Conservation (phyloP, 805 yeast genomes). For the Saccharomycopsis schoenii region DNA sequence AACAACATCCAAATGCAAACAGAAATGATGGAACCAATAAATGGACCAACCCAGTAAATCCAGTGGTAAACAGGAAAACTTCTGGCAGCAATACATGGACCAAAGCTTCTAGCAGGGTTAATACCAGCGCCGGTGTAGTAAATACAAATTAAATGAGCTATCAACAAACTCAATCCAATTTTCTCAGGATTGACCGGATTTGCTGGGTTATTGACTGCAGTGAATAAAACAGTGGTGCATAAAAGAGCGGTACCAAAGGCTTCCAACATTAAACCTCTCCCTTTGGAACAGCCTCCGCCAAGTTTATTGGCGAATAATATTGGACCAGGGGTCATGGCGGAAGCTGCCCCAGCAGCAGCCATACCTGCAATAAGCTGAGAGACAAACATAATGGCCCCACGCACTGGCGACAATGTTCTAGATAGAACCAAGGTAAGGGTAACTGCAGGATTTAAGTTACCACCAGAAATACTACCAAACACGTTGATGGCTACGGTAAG, state of each 20-base stretch:
- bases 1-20: slow-evolving; percentile 57
- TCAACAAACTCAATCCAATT: slow-evolving; percentile 73
- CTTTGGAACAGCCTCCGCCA: slow-evolving; percentile 60
- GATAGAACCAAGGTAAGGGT: slow-evolving; percentile 64
- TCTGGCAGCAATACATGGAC: slow-evolving; percentile 66
- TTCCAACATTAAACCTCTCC: slow-evolving; percentile 75
- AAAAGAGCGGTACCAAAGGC: slow-evolving; percentile 68
- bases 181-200: slow-evolving; percentile 73
- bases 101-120: slow-evolving; percentile 84
- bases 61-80: slow-evolving; percentile 78
- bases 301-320: slow-evolving; percentile 60
- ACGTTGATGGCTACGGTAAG: slow-evolving; percentile 65
- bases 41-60: slow-evolving; percentile 91
- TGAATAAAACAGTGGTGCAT: slow-evolving; percentile 66
- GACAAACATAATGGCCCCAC: slow-evolving; percentile 55
- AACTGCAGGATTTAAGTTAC: slow-evolving; percentile 85
- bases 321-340: slow-evolving; percentile 76
- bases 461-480: slow-evolving; percentile 74
- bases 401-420: slow-evolving; percentile 61
- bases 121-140: slow-evolving; percentile 81
- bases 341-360: slow-evolving; percentile 87
- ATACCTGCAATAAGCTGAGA: slow-evolving; percentile 77
- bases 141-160: slow-evolving; percentile 73
- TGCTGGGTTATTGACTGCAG: slow-evolving; percentile 75
- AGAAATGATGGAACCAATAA: slow-evolving; percentile 60